Conservation (phyloP, 2,329 filamentous ascomycete genomes). For the Colletotrichum cordylinicola region DNA sequence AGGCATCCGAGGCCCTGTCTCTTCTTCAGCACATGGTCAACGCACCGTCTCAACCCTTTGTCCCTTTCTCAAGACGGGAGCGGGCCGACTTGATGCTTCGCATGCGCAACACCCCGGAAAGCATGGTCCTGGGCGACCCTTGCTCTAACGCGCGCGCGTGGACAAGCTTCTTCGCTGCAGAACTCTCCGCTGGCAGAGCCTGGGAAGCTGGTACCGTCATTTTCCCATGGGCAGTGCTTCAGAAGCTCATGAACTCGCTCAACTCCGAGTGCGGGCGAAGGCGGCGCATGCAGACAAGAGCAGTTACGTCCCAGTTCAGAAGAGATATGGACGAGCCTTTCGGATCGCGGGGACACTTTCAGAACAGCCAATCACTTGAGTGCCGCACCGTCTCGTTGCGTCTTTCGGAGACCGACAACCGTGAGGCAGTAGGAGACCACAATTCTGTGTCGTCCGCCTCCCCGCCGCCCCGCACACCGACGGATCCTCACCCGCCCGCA, state of each 20-base stretch:
- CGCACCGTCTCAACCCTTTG: neutral
- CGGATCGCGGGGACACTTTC: neutral
- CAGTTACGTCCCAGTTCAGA: neutral
- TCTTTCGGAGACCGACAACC: neutral
- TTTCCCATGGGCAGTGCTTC: slow-evolving; percentile 10
- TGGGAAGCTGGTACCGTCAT: slow-evolving; percentile 15
- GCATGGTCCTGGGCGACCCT: slow-evolving; percentile 10
- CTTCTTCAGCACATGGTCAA: slow-evolving; percentile 19
- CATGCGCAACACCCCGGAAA: slow-evolving; percentile 8
- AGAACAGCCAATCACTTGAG: neutral
- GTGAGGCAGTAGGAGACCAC: neutral
- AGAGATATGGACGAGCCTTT: neutral
- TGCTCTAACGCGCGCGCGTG: slow-evolving; percentile 17
- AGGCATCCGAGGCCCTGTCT: slow-evolving; percentile 14
- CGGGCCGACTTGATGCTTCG: slow-evolving; percentile 8
- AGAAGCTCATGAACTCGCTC: slow-evolving; percentile 17
- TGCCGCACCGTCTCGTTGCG: neutral
- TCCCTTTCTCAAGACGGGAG: slow-evolving; percentile 5
- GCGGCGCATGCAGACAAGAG: neutral
- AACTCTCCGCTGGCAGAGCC: slow-evolving; percentile 5
- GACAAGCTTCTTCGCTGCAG: slow-evolving; percentile 15
- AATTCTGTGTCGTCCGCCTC: neutral
- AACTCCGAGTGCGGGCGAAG: slow-evolving; percentile 6
- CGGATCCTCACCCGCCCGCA: neutral
- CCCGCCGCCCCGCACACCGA: slow-evolving; percentile 2